phyloP scores from a whole-genome alignment of 2,329 filamentous ascomycete genomes.

The Penicillium sp. region DNA sequence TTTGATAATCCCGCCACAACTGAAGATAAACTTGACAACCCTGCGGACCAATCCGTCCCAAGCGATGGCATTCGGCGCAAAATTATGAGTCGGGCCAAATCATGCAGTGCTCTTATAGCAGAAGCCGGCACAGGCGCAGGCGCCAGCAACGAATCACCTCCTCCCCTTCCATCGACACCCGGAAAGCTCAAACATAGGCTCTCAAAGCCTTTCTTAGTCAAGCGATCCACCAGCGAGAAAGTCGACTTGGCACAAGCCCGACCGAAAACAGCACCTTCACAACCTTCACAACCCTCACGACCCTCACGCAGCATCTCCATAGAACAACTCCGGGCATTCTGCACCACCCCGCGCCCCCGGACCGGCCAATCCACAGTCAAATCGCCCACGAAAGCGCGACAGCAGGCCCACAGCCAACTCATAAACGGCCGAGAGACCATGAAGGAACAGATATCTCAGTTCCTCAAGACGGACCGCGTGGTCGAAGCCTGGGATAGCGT shows the following conservation, averaged over 20 bases:
- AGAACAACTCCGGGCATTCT: slow-evolving; percentile 26
- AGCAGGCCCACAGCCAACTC: slow-evolving; percentile 5
- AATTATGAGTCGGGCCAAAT: slow-evolving; percentile 21
- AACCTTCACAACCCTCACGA: slow-evolving; percentile 22
- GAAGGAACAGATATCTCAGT: slow-evolving; percentile 34
- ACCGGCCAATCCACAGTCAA: slow-evolving; percentile 15
- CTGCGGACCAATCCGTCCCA: slow-evolving; percentile 13
- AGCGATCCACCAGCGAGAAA: slow-evolving; percentile 19
- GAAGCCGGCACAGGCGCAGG: slow-evolving; percentile 7
- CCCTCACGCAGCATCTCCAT: slow-evolving; percentile 26
- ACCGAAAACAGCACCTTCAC: slow-evolving; percentile 29
- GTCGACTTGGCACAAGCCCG: slow-evolving; percentile 10
- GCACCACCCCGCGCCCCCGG: slow-evolving; percentile 18
- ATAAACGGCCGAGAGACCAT: slow-evolving; percentile 24
- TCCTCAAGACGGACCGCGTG: slow-evolving; percentile 36
- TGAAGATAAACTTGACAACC: slow-evolving; percentile 19
- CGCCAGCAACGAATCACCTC: slow-evolving; percentile 4
- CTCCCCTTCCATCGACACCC: slow-evolving; percentile 15
- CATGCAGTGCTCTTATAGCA: slow-evolving; percentile 21
- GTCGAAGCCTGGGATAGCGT: slow-evolving; percentile 32
- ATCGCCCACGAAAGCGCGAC: slow-evolving; percentile 9
- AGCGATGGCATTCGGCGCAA: slow-evolving; percentile 12
- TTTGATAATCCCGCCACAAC: slow-evolving; percentile 8
- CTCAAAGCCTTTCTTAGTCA: slow-evolving; percentile 23
- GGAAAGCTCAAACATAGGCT: slow-evolving; percentile 24